Percentiles rank a stretch among this genome's conserved stretches.
phyloP scores from a whole-genome alignment of 148 eudicot species.

The Polygonum maritimum region DNA sequence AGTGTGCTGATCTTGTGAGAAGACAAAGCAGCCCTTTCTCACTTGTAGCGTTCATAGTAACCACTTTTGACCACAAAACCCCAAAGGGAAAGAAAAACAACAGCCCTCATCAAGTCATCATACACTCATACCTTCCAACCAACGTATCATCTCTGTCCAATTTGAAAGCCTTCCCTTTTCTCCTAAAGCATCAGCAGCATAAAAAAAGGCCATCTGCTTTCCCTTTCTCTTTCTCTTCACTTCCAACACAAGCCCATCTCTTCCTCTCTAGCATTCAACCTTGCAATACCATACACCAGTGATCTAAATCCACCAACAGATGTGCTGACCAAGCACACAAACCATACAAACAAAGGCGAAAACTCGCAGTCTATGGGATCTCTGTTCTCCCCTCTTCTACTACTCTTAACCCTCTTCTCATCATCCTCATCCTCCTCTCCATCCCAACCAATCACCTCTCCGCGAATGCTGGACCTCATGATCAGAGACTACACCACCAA shows the following conservation, averaged over 20 bases:
- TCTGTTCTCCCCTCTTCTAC: constrained; percentile 23
- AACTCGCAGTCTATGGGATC: constrained; percentile 35
- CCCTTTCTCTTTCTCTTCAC: constrained; percentile 11
- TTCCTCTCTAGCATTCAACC: not conserved
- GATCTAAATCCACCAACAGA: too few relatives aligned
- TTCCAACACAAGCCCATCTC: constrained; percentile 2
- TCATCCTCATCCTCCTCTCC: constrained; percentile 17
- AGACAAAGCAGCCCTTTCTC: not conserved
- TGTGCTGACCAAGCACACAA: not conserved
- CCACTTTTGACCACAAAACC: not conserved
- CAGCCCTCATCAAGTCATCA: not conserved
- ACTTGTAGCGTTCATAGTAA: not conserved
- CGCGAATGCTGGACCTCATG: constrained; percentile 59
- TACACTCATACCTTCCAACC: not conserved
- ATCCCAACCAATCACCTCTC: constrained; percentile 35
- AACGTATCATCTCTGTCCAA: constrained; percentile 2
- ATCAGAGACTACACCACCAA: constrained; percentile 63
- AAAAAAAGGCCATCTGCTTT: constrained; percentile 18
- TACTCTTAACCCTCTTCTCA: constrained; percentile 22
- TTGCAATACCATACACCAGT: not conserved
- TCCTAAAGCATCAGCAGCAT: constrained; percentile 22
- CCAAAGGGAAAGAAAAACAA: not conserved
- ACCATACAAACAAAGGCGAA: not conserved
- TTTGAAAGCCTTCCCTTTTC: not conserved
- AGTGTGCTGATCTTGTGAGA: not conserved